Evolutionary conservation across 2,329 filamentous ascomycete species (phyloP), one percentile per base, ranked within the genome.

Genomic region (Remersonia thermophila): DNA sequence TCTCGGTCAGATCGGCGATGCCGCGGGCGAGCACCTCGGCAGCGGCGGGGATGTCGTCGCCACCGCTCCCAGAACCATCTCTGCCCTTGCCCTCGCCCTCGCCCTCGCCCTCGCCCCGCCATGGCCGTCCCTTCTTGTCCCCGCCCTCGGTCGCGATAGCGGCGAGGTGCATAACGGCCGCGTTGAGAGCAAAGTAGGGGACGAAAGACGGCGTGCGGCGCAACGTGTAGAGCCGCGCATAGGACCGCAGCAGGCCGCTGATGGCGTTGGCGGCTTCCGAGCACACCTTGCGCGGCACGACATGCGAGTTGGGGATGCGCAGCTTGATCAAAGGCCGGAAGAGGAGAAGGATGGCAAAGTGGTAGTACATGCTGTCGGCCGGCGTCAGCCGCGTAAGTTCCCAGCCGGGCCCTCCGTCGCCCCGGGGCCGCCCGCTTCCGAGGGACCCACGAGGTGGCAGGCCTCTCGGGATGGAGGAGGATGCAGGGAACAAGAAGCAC

Each of bases 261-360:
- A 76, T 75, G 18, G 71, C 71, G 41, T 74, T 69, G 20, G 71
- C 71, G 1, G 71, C 71, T 45, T 75, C 70, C 2, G 66, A 66
- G 54, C 79, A 83, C 12, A 81, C 71, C 42, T 81, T 75, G 27
- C 71, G 68, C 7, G 80, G 79, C 3, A 65, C 63, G 2, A 83
- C 62, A 35, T 70, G 68, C 7, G 76, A 80, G 7, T 73, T 71
- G 32, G 79, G 67, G 47, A 82, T 73, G 8, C 63, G 62, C 7
- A 76, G 51, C 43, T 73, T 82, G 50, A 83, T 77, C 27, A 85
- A 65, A 0, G 81, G 81, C 6, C 81, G 68, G 52, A 85, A 85
- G 1, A 86, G 67, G n/a, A 83, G 68, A 0, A 81, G 55, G n/a
- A 79, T 77, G 20, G 74, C 70, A 42, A 77, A 78, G 49, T 82